Conservation (phyloP, 2,329 filamentous ascomycete species). For the Didymosphaeria variabile region DNA sequence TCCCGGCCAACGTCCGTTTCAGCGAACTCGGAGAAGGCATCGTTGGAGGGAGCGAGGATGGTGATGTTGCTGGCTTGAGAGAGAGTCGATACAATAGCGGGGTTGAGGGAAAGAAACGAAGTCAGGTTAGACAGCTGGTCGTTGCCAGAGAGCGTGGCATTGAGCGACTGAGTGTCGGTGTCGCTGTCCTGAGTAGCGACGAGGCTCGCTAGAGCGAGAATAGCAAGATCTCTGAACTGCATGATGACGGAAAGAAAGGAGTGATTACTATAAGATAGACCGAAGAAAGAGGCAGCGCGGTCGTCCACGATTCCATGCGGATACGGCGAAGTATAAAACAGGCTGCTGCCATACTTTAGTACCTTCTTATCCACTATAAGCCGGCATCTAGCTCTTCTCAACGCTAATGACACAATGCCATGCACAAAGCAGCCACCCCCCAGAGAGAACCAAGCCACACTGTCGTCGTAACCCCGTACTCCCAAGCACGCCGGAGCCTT, state of each 20-base stretch:
- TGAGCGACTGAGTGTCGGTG: conserved; percentile 38
- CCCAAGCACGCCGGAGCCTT: conserved; percentile 9
- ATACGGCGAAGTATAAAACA: conserved; percentile 20
- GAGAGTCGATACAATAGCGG: conserved; percentile 51
- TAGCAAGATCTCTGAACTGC: conserved; percentile 50
- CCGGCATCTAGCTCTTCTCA: not conserved
- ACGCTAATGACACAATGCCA: not conserved
- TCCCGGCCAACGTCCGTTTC: conserved; percentile 45
- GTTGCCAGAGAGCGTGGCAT: conserved; percentile 36
- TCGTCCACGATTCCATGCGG: conserved; percentile 4
- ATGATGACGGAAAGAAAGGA: conserved; percentile 30
- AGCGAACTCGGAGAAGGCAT: conserved; percentile 55
- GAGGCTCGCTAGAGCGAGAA: conserved; percentile 47
- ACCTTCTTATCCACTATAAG: not conserved
- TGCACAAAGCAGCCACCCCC: conserved; percentile 2
- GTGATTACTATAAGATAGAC: conserved; percentile 14
- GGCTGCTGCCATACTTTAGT: not conserved
- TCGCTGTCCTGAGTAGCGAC: conserved; percentile 41
- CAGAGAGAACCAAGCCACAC: conserved; percentile 9
- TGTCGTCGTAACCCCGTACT: conserved; percentile 8
- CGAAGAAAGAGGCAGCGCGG: conserved; percentile 7
- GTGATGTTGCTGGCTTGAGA: conserved; percentile 61
- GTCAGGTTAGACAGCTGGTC: conserved; percentile 43
- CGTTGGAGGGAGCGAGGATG: conserved; percentile 65
- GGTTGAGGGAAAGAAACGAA: conserved; percentile 48